Conservation (phyloP, 805 yeast genomes). For the Saccharomycopsis sp. region DNA sequence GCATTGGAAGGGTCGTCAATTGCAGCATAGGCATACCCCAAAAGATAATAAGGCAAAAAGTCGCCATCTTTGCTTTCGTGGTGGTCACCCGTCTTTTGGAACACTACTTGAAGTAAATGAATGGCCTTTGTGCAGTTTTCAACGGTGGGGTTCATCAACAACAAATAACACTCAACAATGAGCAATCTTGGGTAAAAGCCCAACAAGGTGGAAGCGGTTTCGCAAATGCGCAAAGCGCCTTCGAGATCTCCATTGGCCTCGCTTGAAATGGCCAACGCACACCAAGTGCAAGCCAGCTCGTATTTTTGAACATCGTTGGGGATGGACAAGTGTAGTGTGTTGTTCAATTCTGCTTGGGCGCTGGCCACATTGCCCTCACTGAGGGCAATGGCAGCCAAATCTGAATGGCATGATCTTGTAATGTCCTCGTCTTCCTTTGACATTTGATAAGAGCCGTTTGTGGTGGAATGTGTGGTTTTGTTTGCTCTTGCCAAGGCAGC, state of each 20-base stretch:
- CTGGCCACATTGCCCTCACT: conserved; percentile 41
- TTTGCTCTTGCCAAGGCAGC: conserved; percentile 32
- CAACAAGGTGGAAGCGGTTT: conserved; percentile 36
- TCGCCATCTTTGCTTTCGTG: conserved; percentile 33
- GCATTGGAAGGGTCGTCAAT: conserved; percentile 41
- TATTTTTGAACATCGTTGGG: conserved; percentile 37
- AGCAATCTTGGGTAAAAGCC: conserved; percentile 38
- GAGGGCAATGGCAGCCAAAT: conserved; percentile 46
- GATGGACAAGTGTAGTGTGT: conserved; percentile 42
- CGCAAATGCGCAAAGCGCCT: conserved; percentile 43
- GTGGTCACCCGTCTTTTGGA: conserved; percentile 22
- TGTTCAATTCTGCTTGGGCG: conserved; percentile 41
- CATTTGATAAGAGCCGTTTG: no score
- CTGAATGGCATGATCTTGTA: conserved; percentile 44
- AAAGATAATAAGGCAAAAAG: conserved; percentile 47
- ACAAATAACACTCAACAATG: conserved; percentile 41
- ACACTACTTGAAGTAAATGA: conserved; percentile 29
- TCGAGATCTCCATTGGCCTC: conserved; percentile 42
- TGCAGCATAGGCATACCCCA: conserved; percentile 44
- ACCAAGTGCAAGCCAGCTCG: conserved; percentile 44
- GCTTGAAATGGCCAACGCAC: conserved; percentile 41
- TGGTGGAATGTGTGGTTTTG: no score
- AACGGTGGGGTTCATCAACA: conserved; percentile 29
- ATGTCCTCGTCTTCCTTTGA: conserved; percentile 33
- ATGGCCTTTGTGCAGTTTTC: conserved; percentile 33